Evolutionary conservation across 495 filamentous ascomycete genomes (phyloP).

Genomic region (Aspergillus kassunensis): DNA sequence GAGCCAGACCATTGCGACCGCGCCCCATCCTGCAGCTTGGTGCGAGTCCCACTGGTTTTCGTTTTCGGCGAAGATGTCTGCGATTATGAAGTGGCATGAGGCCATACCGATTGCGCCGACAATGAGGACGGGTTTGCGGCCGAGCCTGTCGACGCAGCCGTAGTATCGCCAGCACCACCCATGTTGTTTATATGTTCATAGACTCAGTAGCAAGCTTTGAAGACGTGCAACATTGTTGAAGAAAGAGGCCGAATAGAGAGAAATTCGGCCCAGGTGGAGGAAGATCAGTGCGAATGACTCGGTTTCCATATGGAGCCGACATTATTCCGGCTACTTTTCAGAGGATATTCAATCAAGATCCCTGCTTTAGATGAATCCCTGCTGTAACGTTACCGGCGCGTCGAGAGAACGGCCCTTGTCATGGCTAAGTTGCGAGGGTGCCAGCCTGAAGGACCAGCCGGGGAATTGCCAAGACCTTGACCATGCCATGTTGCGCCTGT

Average conservation of each 20-base stretch:
- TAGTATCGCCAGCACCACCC: slow-evolving; percentile 30
- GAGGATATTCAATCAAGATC: background rate
- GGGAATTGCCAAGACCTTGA: background rate
- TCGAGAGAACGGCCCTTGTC: background rate
- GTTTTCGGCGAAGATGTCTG: slow-evolving; percentile 44
- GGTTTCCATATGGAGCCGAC: too few relatives aligned
- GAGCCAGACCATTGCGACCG: slow-evolving; percentile 46
- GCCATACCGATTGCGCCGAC: slow-evolving; percentile 72
- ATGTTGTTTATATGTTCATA: slow-evolving; percentile 23
- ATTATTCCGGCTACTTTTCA: slow-evolving; percentile 7
- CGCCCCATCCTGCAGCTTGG: slow-evolving; percentile 63
- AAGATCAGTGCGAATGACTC: too few relatives aligned
- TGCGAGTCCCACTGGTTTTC: slow-evolving; percentile 57
- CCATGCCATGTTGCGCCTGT: background rate
- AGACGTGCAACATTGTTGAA: background rate
- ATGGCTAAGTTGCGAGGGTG: background rate
- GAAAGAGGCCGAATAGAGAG: background rate
- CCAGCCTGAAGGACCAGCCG: background rate
- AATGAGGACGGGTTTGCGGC: slow-evolving; percentile 72
- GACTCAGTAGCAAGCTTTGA: too few relatives aligned
- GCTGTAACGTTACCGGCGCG: background rate
- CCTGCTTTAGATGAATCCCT: slow-evolving; percentile 6
- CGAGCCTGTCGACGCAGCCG: slow-evolving; percentile 63
- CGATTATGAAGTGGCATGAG: slow-evolving; percentile 48
- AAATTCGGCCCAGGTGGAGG: background rate